phyloP scores from a whole-genome alignment of 2,329 filamentous ascomycete genomes.

The Myriangium duriaei region DNA sequence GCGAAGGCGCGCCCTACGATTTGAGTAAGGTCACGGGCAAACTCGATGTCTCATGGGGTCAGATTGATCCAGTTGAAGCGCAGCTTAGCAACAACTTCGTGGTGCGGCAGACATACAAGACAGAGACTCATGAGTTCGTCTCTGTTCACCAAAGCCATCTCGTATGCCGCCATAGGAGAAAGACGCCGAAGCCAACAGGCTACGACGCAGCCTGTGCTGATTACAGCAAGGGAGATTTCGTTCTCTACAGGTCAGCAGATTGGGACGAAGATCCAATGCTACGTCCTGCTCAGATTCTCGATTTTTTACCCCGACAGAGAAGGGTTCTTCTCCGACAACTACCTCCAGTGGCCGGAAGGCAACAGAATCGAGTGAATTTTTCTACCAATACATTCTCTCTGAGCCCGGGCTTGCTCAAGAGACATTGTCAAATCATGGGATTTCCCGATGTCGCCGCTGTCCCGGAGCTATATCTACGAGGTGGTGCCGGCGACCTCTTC shows the following conservation, averaged over 20 bases:
- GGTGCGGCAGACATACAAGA: slow-evolving; percentile 56
- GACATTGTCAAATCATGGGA: slow-evolving; percentile 48
- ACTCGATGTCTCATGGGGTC: slow-evolving; percentile 46
- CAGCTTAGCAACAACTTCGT: slow-evolving; percentile 42
- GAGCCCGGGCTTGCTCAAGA: slow-evolving; percentile 31
- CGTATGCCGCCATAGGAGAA: slow-evolving; percentile 34
- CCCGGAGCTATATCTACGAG: slow-evolving; percentile 50
- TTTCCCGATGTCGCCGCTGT: slow-evolving; percentile 37
- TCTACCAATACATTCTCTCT: slow-evolving; percentile 37
- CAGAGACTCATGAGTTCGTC: slow-evolving; percentile 44
- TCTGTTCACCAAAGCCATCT: slow-evolving; percentile 45
- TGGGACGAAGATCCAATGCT: slow-evolving; percentile 26
- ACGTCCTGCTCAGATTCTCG: slow-evolving; percentile 50
- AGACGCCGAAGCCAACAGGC: slow-evolving; percentile 11
- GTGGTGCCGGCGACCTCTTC: slow-evolving; percentile 55
- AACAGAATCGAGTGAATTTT: slow-evolving; percentile 11
- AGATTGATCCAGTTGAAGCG: slow-evolving; percentile 33
- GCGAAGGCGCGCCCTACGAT: slow-evolving; percentile 39
- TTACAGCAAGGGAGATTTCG: slow-evolving; percentile 46
- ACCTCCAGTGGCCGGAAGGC: slow-evolving; percentile 35
- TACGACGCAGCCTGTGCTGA: slow-evolving; percentile 13
- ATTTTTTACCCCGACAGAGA: slow-evolving; percentile 19
- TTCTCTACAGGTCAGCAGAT: slow-evolving; percentile 34
- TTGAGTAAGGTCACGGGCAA: slow-evolving; percentile 45
- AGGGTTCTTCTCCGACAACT: slow-evolving; percentile 40